Evolutionary conservation across 176 grass and related monocot species (phyloP).

Genomic region (Avena insularis): DNA sequence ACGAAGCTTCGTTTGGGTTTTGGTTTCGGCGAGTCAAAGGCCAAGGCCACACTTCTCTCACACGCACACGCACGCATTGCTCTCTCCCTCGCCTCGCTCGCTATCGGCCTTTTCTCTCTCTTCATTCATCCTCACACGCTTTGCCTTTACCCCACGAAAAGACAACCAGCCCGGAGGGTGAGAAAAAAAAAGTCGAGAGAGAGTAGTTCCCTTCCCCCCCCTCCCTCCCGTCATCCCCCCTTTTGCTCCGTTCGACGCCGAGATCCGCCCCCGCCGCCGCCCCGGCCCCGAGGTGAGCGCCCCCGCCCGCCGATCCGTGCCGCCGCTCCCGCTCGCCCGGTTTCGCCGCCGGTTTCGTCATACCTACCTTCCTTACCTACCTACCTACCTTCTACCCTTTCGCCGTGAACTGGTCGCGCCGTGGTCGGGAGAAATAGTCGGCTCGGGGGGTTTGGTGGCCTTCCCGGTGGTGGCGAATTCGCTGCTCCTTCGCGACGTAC

Average conservation of each 20-base stretch:
- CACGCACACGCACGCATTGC: background rate
- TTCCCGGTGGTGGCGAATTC: background rate
- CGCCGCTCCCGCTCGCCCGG: background rate
- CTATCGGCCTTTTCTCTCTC: background rate
- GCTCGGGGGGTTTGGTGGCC: background rate
- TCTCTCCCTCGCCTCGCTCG: background rate
- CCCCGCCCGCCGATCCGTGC: background rate
- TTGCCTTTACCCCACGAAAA: constrained; percentile 47
- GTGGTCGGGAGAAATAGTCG: background rate
- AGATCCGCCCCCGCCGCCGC: constrained; percentile 53
- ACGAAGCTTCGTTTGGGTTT: background rate
- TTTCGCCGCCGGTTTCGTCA: background rate
- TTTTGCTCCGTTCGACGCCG: constrained; percentile 46
- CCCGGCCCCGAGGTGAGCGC: constrained; percentile 48
- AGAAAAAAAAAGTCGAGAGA: background rate
- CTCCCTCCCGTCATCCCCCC: background rate
- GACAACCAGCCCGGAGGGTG: constrained; percentile 41
- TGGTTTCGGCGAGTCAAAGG: constrained; percentile 46
- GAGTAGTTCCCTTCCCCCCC: constrained; percentile 1
- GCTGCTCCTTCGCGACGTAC: background rate
- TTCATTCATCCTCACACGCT: constrained; percentile 26
- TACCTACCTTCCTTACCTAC: background rate
- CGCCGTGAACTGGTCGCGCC: background rate
- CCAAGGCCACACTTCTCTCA: background rate
- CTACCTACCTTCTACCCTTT: background rate